Evolutionary conservation across 352 stramenopile species (phyloP).

Genomic region (Globisporangium mamillatum): DNA sequence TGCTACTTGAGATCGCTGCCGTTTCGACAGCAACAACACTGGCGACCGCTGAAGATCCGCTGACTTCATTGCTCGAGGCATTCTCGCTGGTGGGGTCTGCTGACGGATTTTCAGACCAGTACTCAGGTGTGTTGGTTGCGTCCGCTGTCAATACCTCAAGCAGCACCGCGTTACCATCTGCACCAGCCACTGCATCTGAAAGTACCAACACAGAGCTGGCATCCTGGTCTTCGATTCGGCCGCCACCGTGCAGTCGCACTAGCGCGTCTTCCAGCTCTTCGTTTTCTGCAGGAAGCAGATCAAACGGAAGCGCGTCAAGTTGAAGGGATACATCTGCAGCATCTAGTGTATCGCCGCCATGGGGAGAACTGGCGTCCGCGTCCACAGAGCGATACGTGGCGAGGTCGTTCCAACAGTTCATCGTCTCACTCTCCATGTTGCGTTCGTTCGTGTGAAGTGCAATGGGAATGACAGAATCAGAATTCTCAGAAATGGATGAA

Average conservation of each 20-base stretch:
- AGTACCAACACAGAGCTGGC: neutral
- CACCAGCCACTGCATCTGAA: no score
- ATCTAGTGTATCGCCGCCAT: no score
- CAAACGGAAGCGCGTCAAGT: neutral
- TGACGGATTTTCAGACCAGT: no score
- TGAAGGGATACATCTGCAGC: neutral
- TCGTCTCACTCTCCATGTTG: no score
- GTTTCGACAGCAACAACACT: neutral
- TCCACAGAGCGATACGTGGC: no score
- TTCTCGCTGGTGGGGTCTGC: neutral
- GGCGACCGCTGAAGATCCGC: neutral
- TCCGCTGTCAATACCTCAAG: neutral
- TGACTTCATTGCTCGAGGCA: neutral
- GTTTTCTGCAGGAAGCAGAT: neutral
- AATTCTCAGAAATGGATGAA: no score
- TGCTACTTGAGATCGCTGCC: neutral
- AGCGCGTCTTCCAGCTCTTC: slow-evolving; percentile 9
- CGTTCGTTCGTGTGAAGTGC: no score
- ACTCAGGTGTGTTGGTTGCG: no score
- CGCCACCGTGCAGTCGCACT: neutral
- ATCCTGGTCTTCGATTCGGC: neutral
- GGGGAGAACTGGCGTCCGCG: no score
- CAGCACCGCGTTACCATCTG: neutral
- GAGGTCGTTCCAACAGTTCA: no score
- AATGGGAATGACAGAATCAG: no score